These are phyloP conservation scores for Zalaria obscura DNA, from an alignment of 2,329 filamentous ascomycete genomes.

Conservation along the genomic window DNA sequence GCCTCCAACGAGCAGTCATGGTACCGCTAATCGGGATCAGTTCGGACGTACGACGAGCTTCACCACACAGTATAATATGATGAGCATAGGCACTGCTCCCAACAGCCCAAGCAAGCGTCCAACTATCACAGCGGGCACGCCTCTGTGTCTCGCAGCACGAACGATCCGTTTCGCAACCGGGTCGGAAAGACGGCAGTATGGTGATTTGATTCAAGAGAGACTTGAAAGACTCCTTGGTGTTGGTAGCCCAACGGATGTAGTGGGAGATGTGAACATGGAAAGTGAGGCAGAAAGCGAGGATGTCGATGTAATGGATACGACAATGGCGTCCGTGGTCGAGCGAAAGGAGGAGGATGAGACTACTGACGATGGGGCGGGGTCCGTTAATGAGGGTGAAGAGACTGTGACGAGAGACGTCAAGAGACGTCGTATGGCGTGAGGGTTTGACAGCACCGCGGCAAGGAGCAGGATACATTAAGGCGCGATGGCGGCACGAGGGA, in stretches of 20 bases:
- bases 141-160: background rate
- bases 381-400: background rate
- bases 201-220: background rate
- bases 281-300: background rate
- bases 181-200: background rate
- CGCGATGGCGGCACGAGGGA: no score
- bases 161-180: background rate
- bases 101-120: background rate
- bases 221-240: no score
- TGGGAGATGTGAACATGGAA: background rate
- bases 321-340: background rate
- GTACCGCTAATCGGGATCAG: background rate
- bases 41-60: background rate
- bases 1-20: background rate
- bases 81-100: background rate
- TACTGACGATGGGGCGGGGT: background rate
- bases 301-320: background rate
- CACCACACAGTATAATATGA: background rate
- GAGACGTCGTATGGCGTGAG: no score
- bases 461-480: no score
- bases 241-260: no score
- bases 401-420: no score
- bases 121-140: background rate
- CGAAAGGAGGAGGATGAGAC: background rate
- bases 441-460: no score